Evolutionary conservation across 2,329 filamentous ascomycete species (phyloP), one percentile per base, ranked within the genome.

Genomic region (Arachnomyces sp.): DNA sequence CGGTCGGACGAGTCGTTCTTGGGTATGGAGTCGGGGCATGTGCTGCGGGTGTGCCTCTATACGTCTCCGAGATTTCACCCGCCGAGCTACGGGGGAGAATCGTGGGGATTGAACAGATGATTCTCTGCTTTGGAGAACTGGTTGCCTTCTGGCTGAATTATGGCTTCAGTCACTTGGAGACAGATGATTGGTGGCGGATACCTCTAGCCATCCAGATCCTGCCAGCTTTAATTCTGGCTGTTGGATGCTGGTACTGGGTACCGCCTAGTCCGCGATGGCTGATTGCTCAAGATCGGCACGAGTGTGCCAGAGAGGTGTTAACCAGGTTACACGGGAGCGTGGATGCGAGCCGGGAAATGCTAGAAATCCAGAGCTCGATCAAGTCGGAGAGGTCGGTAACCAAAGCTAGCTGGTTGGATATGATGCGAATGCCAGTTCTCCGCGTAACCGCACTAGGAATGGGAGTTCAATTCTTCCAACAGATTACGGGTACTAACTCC

Each of bases 31-130:
- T 51, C 13, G 52, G 52, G 12, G 49, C 50, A 4, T 51, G 54
- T 45, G 51, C 52, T 3, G 54, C 46, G 5, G 49, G 52, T 7
- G 50, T 53, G 21, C 52, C 53, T 2, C 48, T 56, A 29, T 56
- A 45, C 44, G 36, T 51, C 7, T 46, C 48, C 3, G 51, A 53
- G 38, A 50, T 43, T 14, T 38, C 43, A 17, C 45, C 43, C 3
- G 59, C 65, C 1, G 52, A 59, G 15, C 65, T 64, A 21, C 61
- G 70, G 25, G 71, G 71, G 32, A 54, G 61, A 43, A 54, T 70
- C 29, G 65, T 73, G 41, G 68, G 67, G n/a, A 67, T 52, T 45
- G 52, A 54, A 30, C 36, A 53, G 11, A 49, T 46, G 1, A 52
- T 51, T 25, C 45, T 55, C 18, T 45, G 45, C 28, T 43, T 47